Base-by-base conservation (phyloP, 345 rosid species). In the Hibiscus mutabilis region DNA sequence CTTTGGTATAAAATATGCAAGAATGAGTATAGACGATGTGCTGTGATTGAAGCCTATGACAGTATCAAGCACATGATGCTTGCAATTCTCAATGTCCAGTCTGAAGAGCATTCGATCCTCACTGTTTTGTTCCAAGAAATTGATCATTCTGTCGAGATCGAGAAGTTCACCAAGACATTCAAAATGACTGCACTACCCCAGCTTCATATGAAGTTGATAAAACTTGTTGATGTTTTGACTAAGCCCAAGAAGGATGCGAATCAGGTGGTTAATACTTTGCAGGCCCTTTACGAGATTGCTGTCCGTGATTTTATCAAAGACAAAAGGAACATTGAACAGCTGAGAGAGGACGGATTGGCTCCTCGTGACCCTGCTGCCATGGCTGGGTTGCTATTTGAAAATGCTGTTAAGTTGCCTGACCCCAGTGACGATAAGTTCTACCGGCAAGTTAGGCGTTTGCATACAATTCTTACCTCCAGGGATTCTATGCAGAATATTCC, bases 1-100 rank as follows among this genome's bases (percentile, higher is more conserved):
- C 88, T 94, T 55, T 94, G 98, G 97, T 77, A 83, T 82, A 94
- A 88, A 85, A 89, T 94, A 77, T 79, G 92, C 84, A 94, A 91
- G 88, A 84, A 84, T 69, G 98, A 94, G 79, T 94, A 86, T 70
- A 84, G 98, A 71, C 95, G 98, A 13, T 94, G 98, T 78, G 92
- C 84, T 44, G 93, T 94, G 73, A 83, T 94, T 35, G 98, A 94
- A 84, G 87, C 93, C 66, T 94, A 91, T 81, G 98, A 94, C 55
- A 80, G 93, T 62, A 73, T 91, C 52, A 94, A 80, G 84, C 84
- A 90, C 77, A 76, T 94, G 73, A 72, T 94, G 79, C 97, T 81
- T 74, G 66, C 83, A 77, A 90, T 91, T 73, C 80, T 89, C 77
- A 86, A 84, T 84, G 71, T 77, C 75, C 85, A 82, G 82, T 79